Evolutionary conservation across 257 asterid genomes (phyloP), one percentile per base, ranked within the genome.

Genomic region (Solanum chilense): DNA sequence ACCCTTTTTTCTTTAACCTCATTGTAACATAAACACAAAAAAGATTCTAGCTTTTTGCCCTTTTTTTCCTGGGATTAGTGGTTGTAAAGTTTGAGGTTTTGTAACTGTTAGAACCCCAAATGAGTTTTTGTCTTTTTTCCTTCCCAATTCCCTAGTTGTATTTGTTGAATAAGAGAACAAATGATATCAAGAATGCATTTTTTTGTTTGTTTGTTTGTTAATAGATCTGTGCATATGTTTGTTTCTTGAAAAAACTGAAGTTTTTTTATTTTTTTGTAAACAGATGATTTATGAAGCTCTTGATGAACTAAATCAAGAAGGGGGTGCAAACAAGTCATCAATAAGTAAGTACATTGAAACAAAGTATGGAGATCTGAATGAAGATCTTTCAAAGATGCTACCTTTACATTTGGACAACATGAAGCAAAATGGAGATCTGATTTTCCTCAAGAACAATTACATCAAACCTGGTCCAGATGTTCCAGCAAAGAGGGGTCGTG

Each of bases 401-500:
- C 70, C 98, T 4, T 86, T 87, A 64, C 92, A 92, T 87, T 90
- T 96, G 89, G 87, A 49, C 73, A 84, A 85, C 41, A 90, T 96
- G 98, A 95, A 93, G 87, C 97, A 91, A 74, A 83, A 42, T 69
- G 97, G 99, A 42, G 94, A 93, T 85, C 93, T 96, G 35, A 76
- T 92, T 23, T 91, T 94, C 92, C 16, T 92, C 88, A 95, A 94
- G 91, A 94, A 93, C 92, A 95, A 92, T 91, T 96, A 93, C 93
- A 88, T 92, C 62, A 93, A 91, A 85, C 92, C 94, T 12, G 98
- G 93, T 69, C 91, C 95, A 2, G 88, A 91, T 52, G 96, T 94
- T 18, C 98, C 94, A 49, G 90, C 78, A 0, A 92, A 93, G 86
- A 95, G 98, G 1, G 99, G 99, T 87, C 91, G 98, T 1, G 99